phyloP scores from a whole-genome alignment of 73 alveolate species.

The Tetrahymena elliotti region DNA sequence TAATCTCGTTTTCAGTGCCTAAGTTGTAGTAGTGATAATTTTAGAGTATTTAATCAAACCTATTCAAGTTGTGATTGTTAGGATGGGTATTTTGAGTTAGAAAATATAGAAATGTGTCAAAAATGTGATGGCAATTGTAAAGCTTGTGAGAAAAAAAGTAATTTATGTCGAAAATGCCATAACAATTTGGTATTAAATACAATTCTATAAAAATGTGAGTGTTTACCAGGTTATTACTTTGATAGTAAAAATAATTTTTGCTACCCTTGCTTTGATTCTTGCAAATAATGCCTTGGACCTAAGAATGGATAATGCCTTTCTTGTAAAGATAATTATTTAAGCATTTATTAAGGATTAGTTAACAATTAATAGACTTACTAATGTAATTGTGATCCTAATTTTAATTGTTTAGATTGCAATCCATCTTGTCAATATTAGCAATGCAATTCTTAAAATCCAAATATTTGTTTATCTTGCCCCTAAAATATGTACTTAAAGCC shows the following conservation, averaged over 20 bases:
- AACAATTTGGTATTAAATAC: neutral
- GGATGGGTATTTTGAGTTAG: neutral
- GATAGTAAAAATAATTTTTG: neutral
- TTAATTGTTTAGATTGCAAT: neutral
- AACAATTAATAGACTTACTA: neutral
- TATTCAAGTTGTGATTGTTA: neutral
- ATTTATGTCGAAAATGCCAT: neutral
- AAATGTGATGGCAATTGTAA: neutral
- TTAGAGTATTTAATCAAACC: neutral
- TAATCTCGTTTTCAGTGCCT: neutral
- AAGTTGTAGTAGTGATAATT: neutral
- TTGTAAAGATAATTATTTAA: neutral
- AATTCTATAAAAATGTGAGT: neutral
- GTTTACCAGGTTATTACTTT: neutral
- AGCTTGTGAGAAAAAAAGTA: neutral
- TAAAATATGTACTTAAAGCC: neutral
- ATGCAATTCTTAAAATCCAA: neutral
- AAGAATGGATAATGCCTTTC: neutral
- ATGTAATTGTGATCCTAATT: neutral
- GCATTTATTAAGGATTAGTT: neutral
- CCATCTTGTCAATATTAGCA: neutral
- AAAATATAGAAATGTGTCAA: neutral
- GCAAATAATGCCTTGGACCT: neutral
- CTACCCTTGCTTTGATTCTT: neutral
- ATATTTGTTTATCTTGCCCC: neutral